Conservation (phyloP, 352 stramenopile genomes). For the Pythium folliculosum region DNA sequence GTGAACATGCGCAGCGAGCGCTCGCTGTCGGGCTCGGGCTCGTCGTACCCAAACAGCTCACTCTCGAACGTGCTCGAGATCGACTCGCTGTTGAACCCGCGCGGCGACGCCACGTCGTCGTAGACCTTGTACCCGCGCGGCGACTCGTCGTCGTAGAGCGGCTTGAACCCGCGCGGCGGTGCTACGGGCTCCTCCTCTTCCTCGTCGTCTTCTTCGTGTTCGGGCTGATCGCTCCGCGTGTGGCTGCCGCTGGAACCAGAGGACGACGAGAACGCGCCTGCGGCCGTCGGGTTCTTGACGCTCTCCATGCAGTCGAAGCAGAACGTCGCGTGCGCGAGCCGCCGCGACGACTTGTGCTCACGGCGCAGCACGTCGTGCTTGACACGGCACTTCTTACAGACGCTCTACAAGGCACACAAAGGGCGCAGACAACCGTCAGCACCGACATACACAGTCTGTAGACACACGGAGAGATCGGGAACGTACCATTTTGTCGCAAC, state of each 20-base stretch:
- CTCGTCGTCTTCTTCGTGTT: constrained; percentile 1
- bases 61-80: constrained; percentile 12
- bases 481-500: constrained; percentile 24
- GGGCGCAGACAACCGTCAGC: too few relatives aligned
- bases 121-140: neutral
- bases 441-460: too few relatives aligned
- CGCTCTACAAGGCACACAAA: constrained; percentile 8
- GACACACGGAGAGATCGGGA: too few relatives aligned
- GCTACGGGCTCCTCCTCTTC: neutral
- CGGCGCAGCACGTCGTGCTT: constrained; percentile 15
- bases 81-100: neutral
- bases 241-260: neutral
- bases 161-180: constrained; percentile 1
- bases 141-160: constrained; percentile 9
- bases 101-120: neutral
- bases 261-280: neutral
- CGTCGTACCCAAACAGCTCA: neutral
- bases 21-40: constrained; percentile 19
- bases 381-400: constrained; percentile 24
- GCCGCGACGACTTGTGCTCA: constrained; percentile 5
- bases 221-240: neutral
- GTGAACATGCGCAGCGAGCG: constrained; percentile 31
- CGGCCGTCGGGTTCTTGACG: neutral
- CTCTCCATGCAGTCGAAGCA: constrained; percentile 18
- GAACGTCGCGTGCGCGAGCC: constrained; percentile 16